Conservation (phyloP, 148 eudicot genomes). For the Drosera capensis region DNA sequence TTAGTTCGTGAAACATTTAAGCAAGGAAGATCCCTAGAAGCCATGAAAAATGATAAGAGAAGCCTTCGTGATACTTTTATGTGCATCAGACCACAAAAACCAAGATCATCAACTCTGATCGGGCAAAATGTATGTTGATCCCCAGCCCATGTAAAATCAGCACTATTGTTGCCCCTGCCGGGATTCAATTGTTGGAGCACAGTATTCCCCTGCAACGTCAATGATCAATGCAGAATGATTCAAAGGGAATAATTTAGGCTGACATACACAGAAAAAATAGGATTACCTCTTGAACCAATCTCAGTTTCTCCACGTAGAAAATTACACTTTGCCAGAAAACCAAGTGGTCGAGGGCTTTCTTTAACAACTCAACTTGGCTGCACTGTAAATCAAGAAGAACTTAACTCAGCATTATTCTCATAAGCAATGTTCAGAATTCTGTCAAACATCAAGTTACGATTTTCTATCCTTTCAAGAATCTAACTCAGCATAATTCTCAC, state of each 20-base stretch:
- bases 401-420: background rate
- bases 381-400: slow-evolving; percentile 30
- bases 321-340: slow-evolving; percentile 52
- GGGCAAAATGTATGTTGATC: slow-evolving; percentile 44
- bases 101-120: slow-evolving; percentile 64
- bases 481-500: background rate
- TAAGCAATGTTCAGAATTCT: too few relatives aligned
- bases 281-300: slow-evolving; percentile 43
- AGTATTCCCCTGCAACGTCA: slow-evolving; percentile 17
- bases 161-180: slow-evolving; percentile 8
- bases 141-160: slow-evolving; percentile 56
- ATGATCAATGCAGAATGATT: too few relatives aligned
- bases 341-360: slow-evolving; percentile 64
- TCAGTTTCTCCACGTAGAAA: slow-evolving; percentile 44
- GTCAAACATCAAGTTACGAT: too few relatives aligned
- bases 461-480: too few relatives aligned
- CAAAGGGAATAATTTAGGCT: too few relatives aligned
- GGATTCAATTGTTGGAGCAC: slow-evolving; percentile 7
- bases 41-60: background rate
- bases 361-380: slow-evolving; percentile 63
- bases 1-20: too few relatives aligned
- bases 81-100: slow-evolving; percentile 62
- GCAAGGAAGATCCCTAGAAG: too few relatives aligned
- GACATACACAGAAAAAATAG: background rate
- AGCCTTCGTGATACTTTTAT: slow-evolving; percentile 36